Evolutionary conservation across 257 asterid species (phyloP).

Genomic region (Nicotiana noctiflora): DNA sequence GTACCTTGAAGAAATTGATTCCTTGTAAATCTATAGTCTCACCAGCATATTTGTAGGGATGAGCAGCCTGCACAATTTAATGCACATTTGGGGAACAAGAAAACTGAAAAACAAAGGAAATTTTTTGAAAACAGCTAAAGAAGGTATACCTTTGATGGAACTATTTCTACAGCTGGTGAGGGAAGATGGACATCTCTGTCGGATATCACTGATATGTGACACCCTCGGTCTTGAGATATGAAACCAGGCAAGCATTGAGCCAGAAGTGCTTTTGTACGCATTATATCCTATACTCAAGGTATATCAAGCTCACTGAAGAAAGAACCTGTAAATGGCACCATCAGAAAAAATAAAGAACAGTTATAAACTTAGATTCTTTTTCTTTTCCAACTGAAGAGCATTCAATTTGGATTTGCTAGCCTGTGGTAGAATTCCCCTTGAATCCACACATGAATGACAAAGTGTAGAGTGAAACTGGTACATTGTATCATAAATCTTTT

Average conservation of each 20-base stretch:
- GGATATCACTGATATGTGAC: conserved; percentile 15
- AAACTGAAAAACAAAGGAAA: background rate
- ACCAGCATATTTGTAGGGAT: conserved; percentile 25
- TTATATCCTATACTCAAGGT: background rate
- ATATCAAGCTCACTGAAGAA: background rate
- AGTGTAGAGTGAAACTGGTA: background rate
- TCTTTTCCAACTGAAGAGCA: background rate
- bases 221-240: conserved; percentile 23
- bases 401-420: background rate
- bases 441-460: background rate
- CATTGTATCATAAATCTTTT: background rate
- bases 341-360: background rate
- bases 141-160: conserved; percentile 26
- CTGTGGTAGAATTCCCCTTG: background rate
- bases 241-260: conserved; percentile 36
- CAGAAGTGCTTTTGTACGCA: conserved; percentile 31
- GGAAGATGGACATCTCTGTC: conserved; percentile 30
- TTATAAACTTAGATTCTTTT: background rate
- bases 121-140: background rate
- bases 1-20: conserved; percentile 24
- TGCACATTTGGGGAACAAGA: background rate
- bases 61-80: conserved; percentile 20
- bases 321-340: conserved; percentile 8
- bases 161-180: conserved; percentile 34
- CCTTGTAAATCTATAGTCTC: conserved; percentile 32